These are phyloP conservation scores for Trichophyton equinum DNA, from an alignment of 2,329 filamentous ascomycete genomes.

Conservation along the genomic window DNA sequence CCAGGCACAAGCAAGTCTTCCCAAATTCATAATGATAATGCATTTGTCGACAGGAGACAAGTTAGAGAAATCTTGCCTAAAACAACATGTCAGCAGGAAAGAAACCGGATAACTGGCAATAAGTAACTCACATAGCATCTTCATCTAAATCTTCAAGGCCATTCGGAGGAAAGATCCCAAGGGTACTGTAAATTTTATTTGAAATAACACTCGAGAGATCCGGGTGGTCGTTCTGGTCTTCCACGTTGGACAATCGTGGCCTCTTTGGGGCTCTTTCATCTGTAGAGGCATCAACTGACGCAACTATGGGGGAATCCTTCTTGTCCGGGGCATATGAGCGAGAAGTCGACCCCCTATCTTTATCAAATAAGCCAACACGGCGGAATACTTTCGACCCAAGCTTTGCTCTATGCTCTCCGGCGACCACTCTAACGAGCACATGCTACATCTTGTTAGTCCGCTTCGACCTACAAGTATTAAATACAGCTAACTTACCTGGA, in stretches of 20 bases:
- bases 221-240: constrained; percentile 23
- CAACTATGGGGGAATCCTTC: constrained; percentile 5
- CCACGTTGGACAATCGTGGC: constrained; percentile 23
- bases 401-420: constrained; percentile 8
- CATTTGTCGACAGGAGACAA: constrained; percentile 41
- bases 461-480: background rate
- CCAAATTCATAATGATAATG: constrained; percentile 43
- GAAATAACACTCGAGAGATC: constrained; percentile 24
- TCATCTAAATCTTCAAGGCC: constrained; percentile 32
- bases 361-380: background rate
- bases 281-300: constrained; percentile 9
- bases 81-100: constrained; percentile 2
- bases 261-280: constrained; percentile 24
- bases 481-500: constrained; percentile 21
- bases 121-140: constrained; percentile 37
- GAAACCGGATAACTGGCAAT: background rate
- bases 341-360: background rate
- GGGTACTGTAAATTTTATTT: constrained; percentile 20
- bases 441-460: constrained; percentile 9
- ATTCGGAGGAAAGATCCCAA: constrained; percentile 24
- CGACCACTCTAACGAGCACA: constrained; percentile 13
- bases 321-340: background rate
- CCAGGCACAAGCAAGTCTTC: constrained; percentile 45
- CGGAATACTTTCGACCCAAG: background rate
- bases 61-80: constrained; percentile 33